Base-by-base conservation (phyloP, 768 basidiomycete species). In the Phanerodontia chrysosporium region DNA sequence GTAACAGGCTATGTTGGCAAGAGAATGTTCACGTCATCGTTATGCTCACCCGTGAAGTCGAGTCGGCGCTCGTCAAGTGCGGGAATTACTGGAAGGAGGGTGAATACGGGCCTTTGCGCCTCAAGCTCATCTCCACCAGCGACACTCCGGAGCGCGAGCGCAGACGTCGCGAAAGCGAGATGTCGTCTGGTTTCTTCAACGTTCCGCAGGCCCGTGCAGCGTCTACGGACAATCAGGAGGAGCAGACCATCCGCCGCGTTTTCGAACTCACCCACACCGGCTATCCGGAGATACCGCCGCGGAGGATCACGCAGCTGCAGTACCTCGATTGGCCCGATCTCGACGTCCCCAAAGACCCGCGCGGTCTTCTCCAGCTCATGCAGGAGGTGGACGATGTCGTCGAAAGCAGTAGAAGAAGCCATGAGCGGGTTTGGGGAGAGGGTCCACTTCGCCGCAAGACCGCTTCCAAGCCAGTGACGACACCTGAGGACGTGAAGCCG, bases 271-370 rank as follows among this genome's bases (percentile, higher is more conserved):
- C 79, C 45, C 83, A 94, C 65, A 73, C 73, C 1, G 77, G 76
- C 28, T 83, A 86, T 63, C 87, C 89, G 0, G 72, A 78, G 18
- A 76, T 80, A 13, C 78, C 81, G 2, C 77, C 86, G 1, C 78
- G 92, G n/a, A 80, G 73, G 58, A 79, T 98, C 16, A 80, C 87
- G 0, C 96, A 98, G 67, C 74, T 98, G 53, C 96, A 98, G 70
- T 98, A 94, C 68, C 80, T 95, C 39, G 88, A 89, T 39, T 98
- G 96, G 96, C 93, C 95, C 1, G 96, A 98, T 67, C 89, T 98
- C 77, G 95, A 95, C 69, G 93, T 98, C 13, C 96, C 96, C 0
- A 85, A 88, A 13, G 85, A 92, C 58, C 86, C 95, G 0, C 75
- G 82, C 7, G 88, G 86, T 7, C 76, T 98, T 21, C 73, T 97